These are phyloP conservation scores for Meyerozyma elateridarum DNA, from an alignment of 1,139 yeast species.

Conservation along the genomic window DNA sequence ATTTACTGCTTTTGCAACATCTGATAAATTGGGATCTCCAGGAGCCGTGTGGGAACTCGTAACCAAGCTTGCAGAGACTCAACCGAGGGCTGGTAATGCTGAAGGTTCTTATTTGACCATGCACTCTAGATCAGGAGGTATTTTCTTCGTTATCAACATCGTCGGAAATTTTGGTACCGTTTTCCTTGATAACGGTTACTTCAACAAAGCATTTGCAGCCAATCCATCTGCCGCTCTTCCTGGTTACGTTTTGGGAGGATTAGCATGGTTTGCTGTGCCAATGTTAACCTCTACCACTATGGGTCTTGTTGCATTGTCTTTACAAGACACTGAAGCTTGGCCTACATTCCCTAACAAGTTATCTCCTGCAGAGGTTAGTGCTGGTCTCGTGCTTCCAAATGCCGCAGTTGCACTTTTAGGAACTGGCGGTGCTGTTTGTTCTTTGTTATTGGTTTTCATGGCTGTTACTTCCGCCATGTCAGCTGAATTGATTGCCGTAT, in stretches of 20 bases:
- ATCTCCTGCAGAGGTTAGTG: conserved; percentile 62
- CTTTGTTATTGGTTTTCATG: conserved; percentile 75
- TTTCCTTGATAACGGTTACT: conserved; percentile 83
- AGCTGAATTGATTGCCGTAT: conserved; percentile 83
- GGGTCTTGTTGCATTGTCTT: conserved; percentile 76
- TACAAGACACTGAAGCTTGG: conserved; percentile 63
- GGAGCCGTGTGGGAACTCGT: conserved; percentile 69
- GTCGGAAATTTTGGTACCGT: conserved; percentile 90
- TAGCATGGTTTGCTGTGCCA: conserved; percentile 90
- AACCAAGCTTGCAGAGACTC: conserved; percentile 47
- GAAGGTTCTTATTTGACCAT: conserved; percentile 77
- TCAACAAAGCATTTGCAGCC: conserved; percentile 87
- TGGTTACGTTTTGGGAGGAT: conserved; percentile 88
- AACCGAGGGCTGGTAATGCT: conserved; percentile 71
- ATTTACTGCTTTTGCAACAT: conserved; percentile 59
- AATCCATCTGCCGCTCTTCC: conserved; percentile 80
- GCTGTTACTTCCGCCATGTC: conserved; percentile 79
- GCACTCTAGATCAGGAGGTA: conserved; percentile 72
- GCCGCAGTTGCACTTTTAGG: conserved; percentile 86
- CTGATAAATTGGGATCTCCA: conserved; percentile 71
- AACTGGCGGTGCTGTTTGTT: conserved; percentile 79
- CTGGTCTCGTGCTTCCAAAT: conserved; percentile 81
- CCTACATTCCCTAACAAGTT: conserved; percentile 72
- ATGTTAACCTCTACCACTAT: conserved; percentile 75
- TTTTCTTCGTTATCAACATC: conserved; percentile 76